Evolutionary conservation across 2,329 filamentous ascomycete species (phyloP).

Genomic region (Trichoderma asperellum): DNA sequence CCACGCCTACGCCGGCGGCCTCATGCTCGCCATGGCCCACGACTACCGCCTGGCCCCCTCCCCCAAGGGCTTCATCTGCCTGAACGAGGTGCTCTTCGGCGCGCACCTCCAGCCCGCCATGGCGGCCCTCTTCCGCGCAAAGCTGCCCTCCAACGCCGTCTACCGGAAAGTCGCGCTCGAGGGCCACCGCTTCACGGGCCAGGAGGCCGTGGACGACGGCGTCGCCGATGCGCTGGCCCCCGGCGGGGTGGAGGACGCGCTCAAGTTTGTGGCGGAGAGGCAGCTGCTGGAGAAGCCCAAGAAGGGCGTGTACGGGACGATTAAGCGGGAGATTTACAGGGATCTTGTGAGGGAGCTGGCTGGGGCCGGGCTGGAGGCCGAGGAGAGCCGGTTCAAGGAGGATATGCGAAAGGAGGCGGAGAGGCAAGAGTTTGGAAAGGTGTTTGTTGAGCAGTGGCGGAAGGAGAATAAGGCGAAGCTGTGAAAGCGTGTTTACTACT

Average conservation of each 20-base stretch:
- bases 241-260: constrained; percentile 61
- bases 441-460: constrained; percentile 56
- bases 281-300: constrained; percentile 64
- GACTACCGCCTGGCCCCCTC: constrained; percentile 81
- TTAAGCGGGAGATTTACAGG: constrained; percentile 78
- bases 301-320: constrained; percentile 67
- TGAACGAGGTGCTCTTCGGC: constrained; percentile 83
- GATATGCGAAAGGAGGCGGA: constrained; percentile 46
- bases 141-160: constrained; percentile 55
- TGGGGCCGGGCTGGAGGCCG: constrained; percentile 52
- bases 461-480: constrained; percentile 48
- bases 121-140: constrained; percentile 73
- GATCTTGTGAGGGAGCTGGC: constrained; percentile 65
- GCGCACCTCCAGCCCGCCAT: constrained; percentile 75
- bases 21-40: constrained; percentile 81
- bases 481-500: constrained; percentile 29
- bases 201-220: constrained; percentile 65
- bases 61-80: constrained; percentile 70
- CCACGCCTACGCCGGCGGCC: constrained; percentile 79
- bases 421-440: constrained; percentile 49
- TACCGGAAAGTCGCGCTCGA: constrained; percentile 74
- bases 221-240: constrained; percentile 68
- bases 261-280: constrained; percentile 62
- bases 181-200: constrained; percentile 67
- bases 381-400: constrained; percentile 54